Conservation (phyloP, 768 basidiomycete genomes). For the Xerocomellus amylosporus region DNA sequence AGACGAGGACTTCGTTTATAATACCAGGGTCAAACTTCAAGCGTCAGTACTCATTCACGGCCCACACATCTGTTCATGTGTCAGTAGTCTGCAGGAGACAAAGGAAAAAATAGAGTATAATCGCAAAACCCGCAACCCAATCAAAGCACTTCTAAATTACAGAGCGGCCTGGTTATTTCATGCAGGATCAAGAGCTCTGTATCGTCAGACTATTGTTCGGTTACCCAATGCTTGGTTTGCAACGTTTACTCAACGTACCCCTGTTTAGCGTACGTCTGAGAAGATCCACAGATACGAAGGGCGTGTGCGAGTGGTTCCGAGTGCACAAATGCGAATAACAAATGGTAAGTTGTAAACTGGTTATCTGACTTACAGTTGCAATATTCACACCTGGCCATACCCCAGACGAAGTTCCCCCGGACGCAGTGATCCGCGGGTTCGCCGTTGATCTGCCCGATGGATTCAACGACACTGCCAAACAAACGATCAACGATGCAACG, state of each 20-base stretch:
- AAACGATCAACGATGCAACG: not conserved
- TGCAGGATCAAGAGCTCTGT: not conserved
- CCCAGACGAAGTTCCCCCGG: not conserved
- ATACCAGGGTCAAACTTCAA: not conserved
- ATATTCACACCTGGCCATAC: not conserved
- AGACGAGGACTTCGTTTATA: not conserved
- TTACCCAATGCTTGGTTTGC: not conserved
- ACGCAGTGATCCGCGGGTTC: not conserved
- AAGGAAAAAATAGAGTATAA: not conserved
- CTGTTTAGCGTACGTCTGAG: constrained; percentile 7
- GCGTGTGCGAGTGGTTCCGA: not conserved
- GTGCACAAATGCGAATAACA: not conserved
- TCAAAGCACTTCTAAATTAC: not conserved
- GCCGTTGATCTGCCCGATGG: not conserved
- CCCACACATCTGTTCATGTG: not conserved
- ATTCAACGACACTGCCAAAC: not conserved
- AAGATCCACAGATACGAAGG: not conserved
- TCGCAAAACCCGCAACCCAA: not conserved
- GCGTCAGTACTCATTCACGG: not conserved
- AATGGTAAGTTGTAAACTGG: not conserved
- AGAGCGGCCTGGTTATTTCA: not conserved
- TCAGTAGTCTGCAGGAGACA: not conserved
- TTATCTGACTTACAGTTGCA: not conserved
- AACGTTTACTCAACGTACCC: not conserved
- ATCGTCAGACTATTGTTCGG: not conserved